Evolutionary conservation across 495 filamentous ascomycete species (phyloP).

Genomic region (Hypoxylon subgilvum): DNA sequence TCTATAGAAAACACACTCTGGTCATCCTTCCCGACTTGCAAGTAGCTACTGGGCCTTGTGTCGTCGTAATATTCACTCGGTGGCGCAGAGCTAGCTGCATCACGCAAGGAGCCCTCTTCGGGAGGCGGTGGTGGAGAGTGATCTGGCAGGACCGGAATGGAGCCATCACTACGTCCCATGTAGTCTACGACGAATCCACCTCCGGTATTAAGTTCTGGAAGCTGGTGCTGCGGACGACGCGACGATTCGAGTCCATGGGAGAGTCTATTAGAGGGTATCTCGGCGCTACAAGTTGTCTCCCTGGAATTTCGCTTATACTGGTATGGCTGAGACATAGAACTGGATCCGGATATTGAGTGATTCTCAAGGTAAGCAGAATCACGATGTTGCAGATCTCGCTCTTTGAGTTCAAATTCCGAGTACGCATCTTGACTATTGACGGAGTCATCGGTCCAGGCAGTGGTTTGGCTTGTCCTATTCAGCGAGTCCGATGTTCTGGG

Average conservation of each 20-base stretch:
- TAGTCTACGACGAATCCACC: constrained; percentile 42
- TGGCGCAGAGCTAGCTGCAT: constrained; percentile 30
- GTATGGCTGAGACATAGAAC: constrained; percentile 38
- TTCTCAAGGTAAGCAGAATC: constrained; percentile 38
- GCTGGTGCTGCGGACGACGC: constrained; percentile 39
- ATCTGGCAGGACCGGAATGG: constrained; percentile 43
- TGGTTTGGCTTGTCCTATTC: constrained; percentile 58
- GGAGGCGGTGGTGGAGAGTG: constrained; percentile 46
- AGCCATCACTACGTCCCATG: constrained; percentile 30
- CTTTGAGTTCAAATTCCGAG: constrained; percentile 35
- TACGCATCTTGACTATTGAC: constrained; percentile 54
- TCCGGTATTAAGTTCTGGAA: constrained; percentile 47
- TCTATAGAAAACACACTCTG: constrained; percentile 36
- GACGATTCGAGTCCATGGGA: constrained; percentile 25
- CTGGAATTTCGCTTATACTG: constrained; percentile 30
- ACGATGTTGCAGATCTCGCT: constrained; percentile 35
- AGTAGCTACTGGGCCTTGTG: constrained; percentile 51
- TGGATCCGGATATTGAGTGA: constrained; percentile 38
- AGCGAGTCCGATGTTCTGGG: constrained; percentile 51
- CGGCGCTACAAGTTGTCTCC: constrained; percentile 27
- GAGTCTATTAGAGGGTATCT: constrained; percentile 25
- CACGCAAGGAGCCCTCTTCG: constrained; percentile 29
- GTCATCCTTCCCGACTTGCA: constrained; percentile 41
- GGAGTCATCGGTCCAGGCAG: constrained; percentile 63
- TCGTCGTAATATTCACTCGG: constrained; percentile 49